These are phyloP conservation scores for Emericellopsis terricola DNA, from an alignment of 495 filamentous ascomycete genomes.

Conservation along the genomic window DNA sequence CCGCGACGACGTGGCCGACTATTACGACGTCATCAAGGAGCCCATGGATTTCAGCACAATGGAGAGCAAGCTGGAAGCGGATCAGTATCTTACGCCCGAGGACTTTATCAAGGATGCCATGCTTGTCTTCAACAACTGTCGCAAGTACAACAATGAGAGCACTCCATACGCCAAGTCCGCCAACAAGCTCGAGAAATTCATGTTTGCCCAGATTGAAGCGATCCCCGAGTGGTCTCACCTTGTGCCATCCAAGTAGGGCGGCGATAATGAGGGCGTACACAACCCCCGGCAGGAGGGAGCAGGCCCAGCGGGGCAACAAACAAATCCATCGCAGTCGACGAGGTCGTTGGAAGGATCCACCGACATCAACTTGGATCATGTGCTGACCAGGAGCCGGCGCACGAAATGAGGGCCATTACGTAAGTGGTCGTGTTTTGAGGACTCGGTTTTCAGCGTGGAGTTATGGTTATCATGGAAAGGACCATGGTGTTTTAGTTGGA, in stretches of 20 bases:
- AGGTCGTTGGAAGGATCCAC: too few relatives aligned
- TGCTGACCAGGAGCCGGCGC: too few relatives aligned
- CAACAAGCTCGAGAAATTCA: constrained; percentile 88
- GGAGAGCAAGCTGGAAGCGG: constrained; percentile 89
- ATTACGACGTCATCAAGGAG: constrained; percentile 96
- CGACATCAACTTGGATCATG: too few relatives aligned
- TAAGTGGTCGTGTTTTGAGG: too few relatives aligned
- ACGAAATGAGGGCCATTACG: too few relatives aligned
- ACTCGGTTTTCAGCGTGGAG: too few relatives aligned
- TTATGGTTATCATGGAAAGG: too few relatives aligned
- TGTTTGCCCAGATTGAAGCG: constrained; percentile 84
- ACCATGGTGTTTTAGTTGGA: too few relatives aligned
- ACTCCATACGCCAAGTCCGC: constrained; percentile 92
- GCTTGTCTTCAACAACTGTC: constrained; percentile 88
- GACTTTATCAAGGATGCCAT: constrained; percentile 86
- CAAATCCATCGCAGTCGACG: too few relatives aligned
- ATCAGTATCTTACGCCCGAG: constrained; percentile 77
- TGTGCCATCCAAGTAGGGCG: constrained; percentile 18
- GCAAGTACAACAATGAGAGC: constrained; percentile 87
- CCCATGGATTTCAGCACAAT: constrained; percentile 95
- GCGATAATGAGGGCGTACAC: too few relatives aligned
- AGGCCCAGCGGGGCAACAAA: too few relatives aligned
- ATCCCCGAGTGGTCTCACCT: constrained; percentile 90
- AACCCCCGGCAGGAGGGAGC: too few relatives aligned
- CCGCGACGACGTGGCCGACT: constrained; percentile 85